Percentiles rank a stretch among this genome's conserved stretches.
Conservation (phyloP, 2,329 filamentous ascomycete genomes). For the Sphaerulina musiva region DNA sequence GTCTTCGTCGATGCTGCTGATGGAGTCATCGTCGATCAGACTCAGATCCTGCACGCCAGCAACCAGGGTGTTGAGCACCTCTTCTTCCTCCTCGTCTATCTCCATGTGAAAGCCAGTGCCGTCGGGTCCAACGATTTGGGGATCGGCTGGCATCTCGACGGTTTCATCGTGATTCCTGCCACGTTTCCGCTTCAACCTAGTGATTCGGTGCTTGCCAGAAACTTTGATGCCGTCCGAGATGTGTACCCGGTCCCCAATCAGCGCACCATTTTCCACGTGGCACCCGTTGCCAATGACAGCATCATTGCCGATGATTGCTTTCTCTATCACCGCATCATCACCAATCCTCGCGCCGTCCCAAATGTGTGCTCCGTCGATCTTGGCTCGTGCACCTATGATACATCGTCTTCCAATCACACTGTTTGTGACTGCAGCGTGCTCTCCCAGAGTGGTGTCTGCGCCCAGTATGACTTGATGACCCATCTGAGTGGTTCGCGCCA, state of each 20-base stretch:
- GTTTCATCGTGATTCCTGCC: slow-evolving; percentile 39
- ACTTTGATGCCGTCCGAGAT: slow-evolving; percentile 57
- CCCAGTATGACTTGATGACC: slow-evolving; percentile 68
- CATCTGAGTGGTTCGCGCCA: slow-evolving; percentile 66
- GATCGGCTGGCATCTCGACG: slow-evolving; percentile 37
- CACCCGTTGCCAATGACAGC: slow-evolving; percentile 65
- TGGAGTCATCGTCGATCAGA: slow-evolving; percentile 47
- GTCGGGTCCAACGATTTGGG: slow-evolving; percentile 50
- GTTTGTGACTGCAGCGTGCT: slow-evolving; percentile 62
- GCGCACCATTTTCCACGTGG: slow-evolving; percentile 61
- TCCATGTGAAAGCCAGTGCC: slow-evolving; percentile 57
- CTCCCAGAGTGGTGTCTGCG: slow-evolving; percentile 65
- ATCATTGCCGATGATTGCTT: slow-evolving; percentile 69
- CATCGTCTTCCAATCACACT: slow-evolving; percentile 80
- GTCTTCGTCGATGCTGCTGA: slow-evolving; percentile 54
- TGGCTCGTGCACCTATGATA: slow-evolving; percentile 77
- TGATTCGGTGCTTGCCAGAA: slow-evolving; percentile 40
- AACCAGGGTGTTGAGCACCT: slow-evolving; percentile 39
- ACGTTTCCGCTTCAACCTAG: slow-evolving; percentile 41
- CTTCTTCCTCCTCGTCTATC: slow-evolving; percentile 58
- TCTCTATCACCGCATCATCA: slow-evolving; percentile 63
- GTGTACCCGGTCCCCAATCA: slow-evolving; percentile 72
- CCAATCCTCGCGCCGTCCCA: slow-evolving; percentile 79
- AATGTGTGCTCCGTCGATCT: slow-evolving; percentile 71
- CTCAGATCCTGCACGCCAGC: slow-evolving; percentile 41